Evolutionary conservation across 805 yeast species (phyloP).

Genomic region (Zygosaccharomyces kombuchaensis): DNA sequence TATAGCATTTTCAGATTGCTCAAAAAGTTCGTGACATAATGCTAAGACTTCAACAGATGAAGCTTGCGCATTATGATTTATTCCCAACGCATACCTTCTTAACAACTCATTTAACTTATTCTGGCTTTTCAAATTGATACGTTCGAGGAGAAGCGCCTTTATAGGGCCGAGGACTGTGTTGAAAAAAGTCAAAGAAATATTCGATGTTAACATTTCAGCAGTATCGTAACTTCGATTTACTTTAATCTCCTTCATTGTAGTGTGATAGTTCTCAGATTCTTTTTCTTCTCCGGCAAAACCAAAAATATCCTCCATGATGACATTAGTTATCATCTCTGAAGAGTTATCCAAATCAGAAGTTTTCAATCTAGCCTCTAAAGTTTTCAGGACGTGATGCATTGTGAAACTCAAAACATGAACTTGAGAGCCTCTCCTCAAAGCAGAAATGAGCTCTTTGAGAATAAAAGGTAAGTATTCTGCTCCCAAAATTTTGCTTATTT

Average conservation of each 20-base stretch:
- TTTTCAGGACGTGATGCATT: conserved; percentile 64
- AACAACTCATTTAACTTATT: conserved; percentile 74
- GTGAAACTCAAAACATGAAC: conserved; percentile 89
- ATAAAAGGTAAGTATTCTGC: conserved; percentile 69
- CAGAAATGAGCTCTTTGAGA: conserved; percentile 69
- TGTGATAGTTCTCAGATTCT: conserved; percentile 86
- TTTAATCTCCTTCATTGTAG: conserved; percentile 86
- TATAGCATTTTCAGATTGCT: conserved; percentile 40
- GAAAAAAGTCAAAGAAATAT: conserved; percentile 56
- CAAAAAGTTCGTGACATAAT: conserved; percentile 68
- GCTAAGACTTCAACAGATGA: conserved; percentile 55
- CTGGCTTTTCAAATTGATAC: conserved; percentile 62
- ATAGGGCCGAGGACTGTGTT: conserved; percentile 62
- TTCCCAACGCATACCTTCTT: conserved; percentile 72
- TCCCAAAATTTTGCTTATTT: conserved; percentile 63
- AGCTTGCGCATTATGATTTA: conserved; percentile 62
- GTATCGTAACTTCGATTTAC: conserved; percentile 84
- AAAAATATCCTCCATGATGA: conserved; percentile 88
- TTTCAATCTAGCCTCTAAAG: conserved; percentile 41
- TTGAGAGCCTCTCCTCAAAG: conserved; percentile 86
- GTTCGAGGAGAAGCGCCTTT: conserved; percentile 56
- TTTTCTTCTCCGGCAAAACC: conserved; percentile 92
- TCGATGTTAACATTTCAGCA: conserved; percentile 68
- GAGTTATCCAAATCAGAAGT: conserved; percentile 77
- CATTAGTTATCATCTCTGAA: conserved; percentile 54